These are phyloP conservation scores for Alternaria burnsii DNA, from an alignment of 2,329 filamentous ascomycete genomes.

Conservation along the genomic window DNA sequence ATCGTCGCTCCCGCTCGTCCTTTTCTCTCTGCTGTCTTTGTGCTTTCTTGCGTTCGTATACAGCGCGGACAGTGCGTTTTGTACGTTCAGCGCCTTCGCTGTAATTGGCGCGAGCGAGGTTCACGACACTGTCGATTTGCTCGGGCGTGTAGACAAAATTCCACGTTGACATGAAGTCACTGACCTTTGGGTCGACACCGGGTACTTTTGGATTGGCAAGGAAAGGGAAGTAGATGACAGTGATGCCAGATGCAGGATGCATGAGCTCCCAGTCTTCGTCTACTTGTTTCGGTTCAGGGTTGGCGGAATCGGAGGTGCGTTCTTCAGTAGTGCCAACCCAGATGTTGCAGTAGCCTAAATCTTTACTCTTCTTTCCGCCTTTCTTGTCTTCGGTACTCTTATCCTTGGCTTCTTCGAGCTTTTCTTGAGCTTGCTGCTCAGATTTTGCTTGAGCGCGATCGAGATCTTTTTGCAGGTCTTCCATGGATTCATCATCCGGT, in stretches of 20 bases:
- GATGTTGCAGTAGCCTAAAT: slow-evolving; percentile 89
- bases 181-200: slow-evolving; percentile 81
- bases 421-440: slow-evolving; percentile 67
- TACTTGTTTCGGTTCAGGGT: slow-evolving; percentile 63
- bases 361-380: slow-evolving; percentile 41
- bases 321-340: slow-evolving; percentile 91
- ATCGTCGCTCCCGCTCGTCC: slow-evolving; percentile 49
- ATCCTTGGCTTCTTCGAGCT: slow-evolving; percentile 66
- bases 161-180: slow-evolving; percentile 94
- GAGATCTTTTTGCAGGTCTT: slow-evolving; percentile 71
- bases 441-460: slow-evolving; percentile 71
- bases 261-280: slow-evolving; percentile 72
- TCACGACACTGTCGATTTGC: slow-evolving; percentile 85
- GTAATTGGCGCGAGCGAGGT: slow-evolving; percentile 86
- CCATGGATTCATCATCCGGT: slow-evolving; percentile 64
- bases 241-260: slow-evolving; percentile 81
- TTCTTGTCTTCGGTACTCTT: slow-evolving; percentile 42
- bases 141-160: slow-evolving; percentile 96
- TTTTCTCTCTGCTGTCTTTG: slow-evolving; percentile 64
- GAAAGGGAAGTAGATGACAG: slow-evolving; percentile 90
- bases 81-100: slow-evolving; percentile 82
- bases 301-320: slow-evolving; percentile 64
- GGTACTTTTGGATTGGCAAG: slow-evolving; percentile 81
- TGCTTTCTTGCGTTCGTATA: slow-evolving; percentile 91
- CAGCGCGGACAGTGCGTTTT: slow-evolving; percentile 78